These are phyloP conservation scores for Leccinellum albellum DNA, from an alignment of 768 basidiomycete species.

Conservation along the genomic window DNA sequence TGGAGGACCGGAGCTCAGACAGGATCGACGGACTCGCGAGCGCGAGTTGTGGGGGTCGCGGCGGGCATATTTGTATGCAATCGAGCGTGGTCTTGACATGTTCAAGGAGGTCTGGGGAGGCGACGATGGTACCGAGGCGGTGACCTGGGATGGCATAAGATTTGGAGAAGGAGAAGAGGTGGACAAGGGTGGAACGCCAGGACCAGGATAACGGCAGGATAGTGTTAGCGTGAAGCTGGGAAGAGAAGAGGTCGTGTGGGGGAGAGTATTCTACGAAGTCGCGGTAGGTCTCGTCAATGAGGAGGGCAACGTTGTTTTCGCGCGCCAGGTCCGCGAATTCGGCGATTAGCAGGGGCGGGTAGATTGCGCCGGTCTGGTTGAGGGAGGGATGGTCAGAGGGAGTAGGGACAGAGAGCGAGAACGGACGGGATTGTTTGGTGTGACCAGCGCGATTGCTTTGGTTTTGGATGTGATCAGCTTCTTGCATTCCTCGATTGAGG, in stretches of 20 bases:
- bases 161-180: slow-evolving; percentile 80
- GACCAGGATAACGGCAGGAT: slow-evolving; percentile 19
- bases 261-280: slow-evolving; percentile 59
- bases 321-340: slow-evolving; percentile 59
- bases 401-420: no score
- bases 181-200: slow-evolving; percentile 63
- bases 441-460: slow-evolving; percentile 68
- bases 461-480: slow-evolving; percentile 55
- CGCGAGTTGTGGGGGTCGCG: slow-evolving; percentile 68
- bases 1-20: slow-evolving; percentile 46
- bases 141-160: slow-evolving; percentile 79
- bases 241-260: slow-evolving; percentile 56
- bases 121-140: slow-evolving; percentile 69
- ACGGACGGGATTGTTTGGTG: slow-evolving; percentile 72
- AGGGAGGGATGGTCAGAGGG: neutral
- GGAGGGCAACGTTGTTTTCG: slow-evolving; percentile 53
- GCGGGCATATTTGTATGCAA: slow-evolving; percentile 76
- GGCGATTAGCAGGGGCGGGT: slow-evolving; percentile 51
- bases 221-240: neutral
- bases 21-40: slow-evolving; percentile 51
- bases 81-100: slow-evolving; percentile 62
- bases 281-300: slow-evolving; percentile 88
- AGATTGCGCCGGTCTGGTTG: slow-evolving; percentile 63
- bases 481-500: slow-evolving; percentile 49
- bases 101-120: slow-evolving; percentile 50